Evolutionary conservation across 345 rosid species (phyloP).

Genomic region (Angophora floribunda): DNA sequence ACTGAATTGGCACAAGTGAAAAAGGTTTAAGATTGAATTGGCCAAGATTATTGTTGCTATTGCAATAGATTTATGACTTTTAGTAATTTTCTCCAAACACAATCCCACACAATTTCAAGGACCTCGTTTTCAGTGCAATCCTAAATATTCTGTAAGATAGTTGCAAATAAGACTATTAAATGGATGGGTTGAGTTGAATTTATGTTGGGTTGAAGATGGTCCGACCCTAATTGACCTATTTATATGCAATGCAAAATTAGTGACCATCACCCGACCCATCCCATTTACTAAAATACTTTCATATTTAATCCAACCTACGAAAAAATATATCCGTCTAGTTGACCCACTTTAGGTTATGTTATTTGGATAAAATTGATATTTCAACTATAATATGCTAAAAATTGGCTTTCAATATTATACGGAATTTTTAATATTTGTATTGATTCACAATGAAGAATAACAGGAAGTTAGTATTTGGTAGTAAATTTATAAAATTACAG

Average conservation of each 20-base stretch:
- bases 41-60: too few species aligned
- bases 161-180: background rate
- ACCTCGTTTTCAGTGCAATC: background rate
- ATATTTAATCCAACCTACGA: background rate
- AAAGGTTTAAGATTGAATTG: too few species aligned
- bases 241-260: too few species aligned
- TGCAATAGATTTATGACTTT: too few species aligned
- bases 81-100: too few species aligned
- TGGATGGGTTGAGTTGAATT: background rate
- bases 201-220: background rate
- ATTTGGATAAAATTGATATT: background rate
- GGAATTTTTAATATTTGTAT: background rate
- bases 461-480: background rate
- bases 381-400: background rate
- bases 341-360: background rate
- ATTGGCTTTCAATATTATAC: background rate
- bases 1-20: too few species aligned
- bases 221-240: background rate
- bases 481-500: background rate
- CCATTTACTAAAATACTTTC: too few species aligned
- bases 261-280: too few species aligned
- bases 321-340: background rate
- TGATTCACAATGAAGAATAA: background rate
- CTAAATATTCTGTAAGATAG: background rate
- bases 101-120: background rate